These are phyloP conservation scores for Trichosporon sp. DNA, from an alignment of 1,284 basidiomycete species.

Conservation along the genomic window DNA sequence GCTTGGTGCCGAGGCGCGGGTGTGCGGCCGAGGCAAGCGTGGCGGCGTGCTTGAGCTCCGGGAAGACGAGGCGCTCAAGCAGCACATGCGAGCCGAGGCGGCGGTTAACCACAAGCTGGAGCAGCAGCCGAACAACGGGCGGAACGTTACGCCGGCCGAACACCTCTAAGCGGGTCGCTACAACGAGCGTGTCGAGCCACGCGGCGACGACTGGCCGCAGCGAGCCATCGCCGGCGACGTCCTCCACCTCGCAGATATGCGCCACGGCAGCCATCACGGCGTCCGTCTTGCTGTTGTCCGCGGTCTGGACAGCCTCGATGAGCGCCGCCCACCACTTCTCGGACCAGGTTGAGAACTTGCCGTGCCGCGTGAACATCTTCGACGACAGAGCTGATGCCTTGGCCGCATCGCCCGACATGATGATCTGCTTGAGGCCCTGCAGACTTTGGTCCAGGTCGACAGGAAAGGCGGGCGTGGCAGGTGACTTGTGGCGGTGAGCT, in stretches of 20 bases:
- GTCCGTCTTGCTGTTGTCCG: constrained; percentile 10
- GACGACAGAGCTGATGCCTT: constrained; percentile 20
- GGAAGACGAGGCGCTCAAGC: constrained; percentile 30
- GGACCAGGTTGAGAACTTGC: constrained; percentile 30
- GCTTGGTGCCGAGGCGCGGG: constrained; percentile 26
- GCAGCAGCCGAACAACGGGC: constrained; percentile 23
- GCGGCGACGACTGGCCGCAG: constrained; percentile 21
- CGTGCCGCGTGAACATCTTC: constrained; percentile 32
- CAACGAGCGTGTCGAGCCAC: constrained; percentile 25
- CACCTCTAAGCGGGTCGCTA: constrained; percentile 18
- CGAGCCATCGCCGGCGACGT: constrained; percentile 14
- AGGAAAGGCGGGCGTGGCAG: constrained; percentile 11
- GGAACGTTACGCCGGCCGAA: constrained; percentile 22
- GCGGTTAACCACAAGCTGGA: constrained; percentile 30
- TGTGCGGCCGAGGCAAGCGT: constrained; percentile 19
- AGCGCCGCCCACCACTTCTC: constrained; percentile 32
- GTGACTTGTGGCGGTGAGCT: constrained; percentile 13
- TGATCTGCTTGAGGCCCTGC: constrained; percentile 21
- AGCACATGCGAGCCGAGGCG: constrained; percentile 26
- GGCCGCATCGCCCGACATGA: constrained; percentile 21
- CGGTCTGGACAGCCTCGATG: constrained; percentile 23
- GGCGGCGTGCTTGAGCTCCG: constrained; percentile 34
- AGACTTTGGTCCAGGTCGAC: constrained; percentile 30
- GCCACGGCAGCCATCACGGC: constrained; percentile 17
- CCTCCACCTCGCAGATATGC: constrained; percentile 28